These are phyloP conservation scores for Clonostachys rhizophaga DNA, from an alignment of 2,329 filamentous ascomycete genomes.

Conservation along the genomic window DNA sequence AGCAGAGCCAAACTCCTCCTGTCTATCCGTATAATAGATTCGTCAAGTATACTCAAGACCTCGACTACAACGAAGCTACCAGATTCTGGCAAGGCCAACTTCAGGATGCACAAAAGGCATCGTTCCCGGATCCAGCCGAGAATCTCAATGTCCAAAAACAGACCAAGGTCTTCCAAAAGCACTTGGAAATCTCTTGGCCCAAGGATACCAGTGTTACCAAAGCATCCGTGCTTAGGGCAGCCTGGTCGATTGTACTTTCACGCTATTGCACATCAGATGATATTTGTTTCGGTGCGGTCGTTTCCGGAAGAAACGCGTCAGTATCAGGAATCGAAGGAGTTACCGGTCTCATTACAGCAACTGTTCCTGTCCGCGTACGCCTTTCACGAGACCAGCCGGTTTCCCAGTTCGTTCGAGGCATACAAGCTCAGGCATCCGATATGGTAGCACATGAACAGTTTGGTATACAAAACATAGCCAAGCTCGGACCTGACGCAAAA, in stretches of 20 bases:
- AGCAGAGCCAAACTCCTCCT: neutral
- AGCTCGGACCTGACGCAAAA: constrained; percentile 3
- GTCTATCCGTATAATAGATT: constrained; percentile 27
- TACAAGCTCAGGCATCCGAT: constrained; percentile 4
- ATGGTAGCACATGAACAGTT: constrained; percentile 8
- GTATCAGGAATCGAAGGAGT: constrained; percentile 4
- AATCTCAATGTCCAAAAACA: neutral
- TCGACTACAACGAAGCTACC: constrained; percentile 4
- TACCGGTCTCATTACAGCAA: constrained; percentile 8
- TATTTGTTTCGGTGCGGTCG: constrained; percentile 9
- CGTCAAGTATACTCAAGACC: constrained; percentile 31
- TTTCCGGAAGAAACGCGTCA: constrained; percentile 9
- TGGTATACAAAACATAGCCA: constrained; percentile 10
- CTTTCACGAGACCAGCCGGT: constrained; percentile 3
- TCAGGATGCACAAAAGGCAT: constrained; percentile 2
- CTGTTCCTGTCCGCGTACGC: constrained; percentile 6
- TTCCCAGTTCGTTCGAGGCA: constrained; percentile 2
- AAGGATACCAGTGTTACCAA: constrained; percentile 1
- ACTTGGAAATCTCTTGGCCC: neutral
- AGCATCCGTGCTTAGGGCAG: constrained; percentile 7
- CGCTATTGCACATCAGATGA: constrained; percentile 26
- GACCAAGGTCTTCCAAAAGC: neutral
- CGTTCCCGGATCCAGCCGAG: constrained; percentile 1
- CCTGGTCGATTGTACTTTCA: constrained; percentile 1
- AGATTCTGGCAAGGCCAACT: constrained; percentile 1